Conservation (phyloP, 192 early-diverging fungal genomes). For the Paraglomus brasilianum region DNA sequence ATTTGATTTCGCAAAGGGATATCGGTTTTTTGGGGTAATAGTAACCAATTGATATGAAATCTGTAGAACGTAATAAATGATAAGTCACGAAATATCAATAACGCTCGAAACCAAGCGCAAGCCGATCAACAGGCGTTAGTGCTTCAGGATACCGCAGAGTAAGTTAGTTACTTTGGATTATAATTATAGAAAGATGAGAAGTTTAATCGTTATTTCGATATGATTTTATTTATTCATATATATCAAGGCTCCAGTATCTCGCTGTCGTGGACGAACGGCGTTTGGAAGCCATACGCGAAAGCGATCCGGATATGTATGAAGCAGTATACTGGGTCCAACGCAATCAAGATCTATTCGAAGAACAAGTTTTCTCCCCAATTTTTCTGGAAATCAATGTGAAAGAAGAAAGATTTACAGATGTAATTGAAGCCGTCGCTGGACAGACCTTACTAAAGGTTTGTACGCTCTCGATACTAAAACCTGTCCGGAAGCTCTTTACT, state of each 20-base stretch:
- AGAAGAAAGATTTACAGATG: constrained; percentile 56
- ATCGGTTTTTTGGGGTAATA: too few species aligned
- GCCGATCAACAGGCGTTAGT: constrained; percentile 2
- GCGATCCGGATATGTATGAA: constrained; percentile 53
- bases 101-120: constrained; percentile 12
- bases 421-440: constrained; percentile 59
- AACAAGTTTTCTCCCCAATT: constrained; percentile 71
- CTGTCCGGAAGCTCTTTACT: neutral
- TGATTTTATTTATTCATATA: constrained; percentile 20
- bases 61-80: constrained; percentile 32
- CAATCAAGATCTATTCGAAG: constrained; percentile 63
- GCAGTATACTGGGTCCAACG: constrained; percentile 70
- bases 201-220: neutral
- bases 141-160: neutral
- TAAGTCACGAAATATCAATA: constrained; percentile 17
- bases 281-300: constrained; percentile 50
- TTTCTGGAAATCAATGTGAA: constrained; percentile 70
- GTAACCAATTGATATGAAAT: neutral
- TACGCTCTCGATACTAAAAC: neutral
- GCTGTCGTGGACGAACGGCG: constrained; percentile 56
- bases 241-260: constrained; percentile 53
- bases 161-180: constrained; percentile 27
- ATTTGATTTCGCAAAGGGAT: neutral
- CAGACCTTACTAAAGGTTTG: too few species aligned
- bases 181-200: neutral